Conservation (phyloP, 805 yeast genomes). For the Saturnispora serradocipensis region DNA sequence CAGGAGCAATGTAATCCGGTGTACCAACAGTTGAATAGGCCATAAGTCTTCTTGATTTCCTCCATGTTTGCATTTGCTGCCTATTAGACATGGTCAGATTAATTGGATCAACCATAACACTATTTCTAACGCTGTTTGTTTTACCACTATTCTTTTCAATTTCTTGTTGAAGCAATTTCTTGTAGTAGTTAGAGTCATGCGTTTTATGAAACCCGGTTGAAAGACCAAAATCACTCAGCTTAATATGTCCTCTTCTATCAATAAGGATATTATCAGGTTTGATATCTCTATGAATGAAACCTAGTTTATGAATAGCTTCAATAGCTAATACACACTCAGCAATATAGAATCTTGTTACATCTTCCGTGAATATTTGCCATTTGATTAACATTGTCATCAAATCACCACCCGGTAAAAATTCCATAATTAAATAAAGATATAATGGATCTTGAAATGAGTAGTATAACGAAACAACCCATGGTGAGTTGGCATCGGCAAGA, state of each 20-base stretch:
- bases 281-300: slow-evolving; percentile 94
- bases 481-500: slow-evolving; percentile 79
- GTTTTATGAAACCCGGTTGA: slow-evolving; percentile 91
- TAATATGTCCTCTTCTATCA: slow-evolving; percentile 57
- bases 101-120: slow-evolving; percentile 88
- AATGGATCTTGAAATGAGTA: slow-evolving; percentile 76
- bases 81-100: slow-evolving; percentile 91
- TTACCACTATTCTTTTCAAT: slow-evolving; percentile 3
- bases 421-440: slow-evolving; percentile 72
- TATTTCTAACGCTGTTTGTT: slow-evolving; percentile 42
- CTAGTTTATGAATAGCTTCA: slow-evolving; percentile 86
- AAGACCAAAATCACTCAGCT: slow-evolving; percentile 65
- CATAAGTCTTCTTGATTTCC: slow-evolving; percentile 84
- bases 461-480: slow-evolving; percentile 79
- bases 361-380: slow-evolving; percentile 91
- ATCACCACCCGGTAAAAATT: slow-evolving; percentile 76
- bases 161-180: slow-evolving; percentile 68
- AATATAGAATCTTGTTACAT: slow-evolving; percentile 85
- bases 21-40: slow-evolving; percentile 96
- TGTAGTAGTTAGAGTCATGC: slow-evolving; percentile 81
- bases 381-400: slow-evolving; percentile 92
- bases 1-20: slow-evolving; percentile 95
- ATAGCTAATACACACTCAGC: slow-evolving; percentile 95
- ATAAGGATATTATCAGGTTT: slow-evolving; percentile 88
- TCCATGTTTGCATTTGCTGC: slow-evolving; percentile 94